phyloP scores from a whole-genome alignment of 805 yeast species.

The Cyberlindnera americana region DNA sequence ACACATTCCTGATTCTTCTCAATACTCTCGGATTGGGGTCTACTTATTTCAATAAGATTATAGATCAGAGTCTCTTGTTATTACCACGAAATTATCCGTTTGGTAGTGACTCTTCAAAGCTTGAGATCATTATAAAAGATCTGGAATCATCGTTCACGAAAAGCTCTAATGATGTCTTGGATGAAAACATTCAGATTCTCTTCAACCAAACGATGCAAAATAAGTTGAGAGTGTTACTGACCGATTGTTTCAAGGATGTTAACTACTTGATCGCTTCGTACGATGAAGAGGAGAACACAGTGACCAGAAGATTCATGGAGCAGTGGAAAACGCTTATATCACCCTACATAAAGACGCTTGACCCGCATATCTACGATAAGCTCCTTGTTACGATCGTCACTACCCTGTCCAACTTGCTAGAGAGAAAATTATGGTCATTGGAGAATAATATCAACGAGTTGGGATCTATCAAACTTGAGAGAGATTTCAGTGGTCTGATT shows the following conservation, averaged over 20 bases:
- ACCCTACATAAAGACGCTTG: constrained; percentile 62
- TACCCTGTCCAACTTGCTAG: constrained; percentile 54
- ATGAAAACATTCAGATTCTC: constrained; percentile 40
- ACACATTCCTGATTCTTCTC: constrained; percentile 60
- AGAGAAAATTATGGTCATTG: constrained; percentile 62
- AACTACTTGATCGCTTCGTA: constrained; percentile 25
- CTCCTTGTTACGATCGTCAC: constrained; percentile 49
- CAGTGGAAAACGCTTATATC: constrained; percentile 63
- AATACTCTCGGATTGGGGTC: constrained; percentile 69
- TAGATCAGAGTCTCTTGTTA: constrained; percentile 30
- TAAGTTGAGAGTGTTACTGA: constrained; percentile 39
- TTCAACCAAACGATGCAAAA: constrained; percentile 45
- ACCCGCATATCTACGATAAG: constrained; percentile 48
- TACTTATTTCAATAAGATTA: constrained; percentile 46
- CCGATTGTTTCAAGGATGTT: constrained; percentile 36
- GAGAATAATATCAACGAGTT: constrained; percentile 70
- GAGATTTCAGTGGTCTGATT: constrained; percentile 72
- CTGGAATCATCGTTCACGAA: constrained; percentile 25
- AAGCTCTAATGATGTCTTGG: constrained; percentile 31
- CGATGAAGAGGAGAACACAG: constrained; percentile 34
- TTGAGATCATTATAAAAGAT: constrained; percentile 27
- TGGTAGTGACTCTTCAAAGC: constrained; percentile 30
- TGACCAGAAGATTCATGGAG: constrained; percentile 47
- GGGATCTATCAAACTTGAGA: constrained; percentile 80
- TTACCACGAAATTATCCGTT: constrained; percentile 36